Conservation (phyloP, 1,284 basidiomycete genomes). For the Leccinum pallidistipes region DNA sequence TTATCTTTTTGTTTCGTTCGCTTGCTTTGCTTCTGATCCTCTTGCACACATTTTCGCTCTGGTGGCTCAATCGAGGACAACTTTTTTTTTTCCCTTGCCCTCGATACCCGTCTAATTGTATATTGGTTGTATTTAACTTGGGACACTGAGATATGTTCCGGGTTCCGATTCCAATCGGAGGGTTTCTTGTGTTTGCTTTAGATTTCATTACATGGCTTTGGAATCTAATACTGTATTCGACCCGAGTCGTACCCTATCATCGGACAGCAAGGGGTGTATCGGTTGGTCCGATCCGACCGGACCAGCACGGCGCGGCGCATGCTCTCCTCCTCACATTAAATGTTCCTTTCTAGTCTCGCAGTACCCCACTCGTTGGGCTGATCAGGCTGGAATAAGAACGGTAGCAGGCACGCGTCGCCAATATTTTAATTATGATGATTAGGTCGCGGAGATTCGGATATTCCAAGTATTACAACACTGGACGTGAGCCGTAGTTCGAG, state of each 20-base stretch:
- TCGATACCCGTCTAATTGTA: conserved; percentile 6
- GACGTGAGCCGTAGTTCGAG: background rate
- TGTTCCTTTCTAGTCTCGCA: no score
- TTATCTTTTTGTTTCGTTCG: background rate
- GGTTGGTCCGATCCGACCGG: background rate
- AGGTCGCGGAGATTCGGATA: background rate
- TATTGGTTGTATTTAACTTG: conserved; percentile 13
- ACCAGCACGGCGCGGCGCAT: background rate
- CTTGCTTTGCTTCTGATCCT: background rate
- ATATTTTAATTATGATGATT: background rate
- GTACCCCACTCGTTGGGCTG: no score
- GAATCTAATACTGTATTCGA: no score
- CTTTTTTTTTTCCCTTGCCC: background rate
- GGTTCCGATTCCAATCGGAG: background rate
- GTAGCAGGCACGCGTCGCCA: background rate
- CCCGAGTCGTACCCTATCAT: no score
- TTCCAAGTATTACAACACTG: background rate
- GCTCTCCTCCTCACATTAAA: no score
- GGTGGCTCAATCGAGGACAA: conserved; percentile 1
- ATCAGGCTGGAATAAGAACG: no score
- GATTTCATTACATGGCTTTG: background rate
- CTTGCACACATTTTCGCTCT: background rate
- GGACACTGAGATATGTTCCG: background rate
- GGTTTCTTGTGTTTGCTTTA: background rate
- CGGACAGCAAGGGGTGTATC: no score